Evolutionary conservation across 257 asterid species (phyloP), one percentile per base, ranked within the genome.

Genomic region (Solanum paucissectum): DNA sequence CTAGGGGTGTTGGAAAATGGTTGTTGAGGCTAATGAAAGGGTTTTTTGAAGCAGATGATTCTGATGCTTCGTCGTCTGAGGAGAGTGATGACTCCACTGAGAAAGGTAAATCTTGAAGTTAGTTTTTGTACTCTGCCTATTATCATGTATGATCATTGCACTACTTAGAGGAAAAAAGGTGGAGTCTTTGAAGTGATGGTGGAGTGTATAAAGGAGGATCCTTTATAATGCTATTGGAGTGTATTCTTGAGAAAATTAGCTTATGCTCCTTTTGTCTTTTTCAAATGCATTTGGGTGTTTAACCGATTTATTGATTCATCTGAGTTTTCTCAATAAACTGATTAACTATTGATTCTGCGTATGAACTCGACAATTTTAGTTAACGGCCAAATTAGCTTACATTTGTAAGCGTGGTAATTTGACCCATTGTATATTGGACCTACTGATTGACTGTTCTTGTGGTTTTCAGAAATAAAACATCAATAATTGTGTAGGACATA

Each of bases 1-100:
- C 55, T 83, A 97, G 99, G 92, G 99, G 99, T 37, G 93, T 97
- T 13, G 99, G 99, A 46, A 95, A 97, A 92, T 97, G 98, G 98
- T 94, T 94, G 85, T 88, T 97, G 95, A 95, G 92, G 95, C 94
- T 91, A 90, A 91, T 94, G 97, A 93, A 93, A 93, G 98, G 91
- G 21, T 93, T 91, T 89, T 97, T 97, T 83, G 88, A 88, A 77
- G 75, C 89, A 5, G 95, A 91, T 82, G 71, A 49, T 49, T 0
- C 1, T 3, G 71, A 27, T 20, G 44, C 44, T 49, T 82, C 21
- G 20, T 82, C 46, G 33, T 82, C 86, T 87, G 93, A 58, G 91
- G 88, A 91, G 79, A 90, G 52, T 14, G 94, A 92, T 3, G 91
- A 90, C 72, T 69, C 90, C 88, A 38, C 91, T 32, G 87, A 69